These are phyloP conservation scores for Heliosperma pusillum DNA, from an alignment of 148 eudicot species.

Conservation along the genomic window DNA sequence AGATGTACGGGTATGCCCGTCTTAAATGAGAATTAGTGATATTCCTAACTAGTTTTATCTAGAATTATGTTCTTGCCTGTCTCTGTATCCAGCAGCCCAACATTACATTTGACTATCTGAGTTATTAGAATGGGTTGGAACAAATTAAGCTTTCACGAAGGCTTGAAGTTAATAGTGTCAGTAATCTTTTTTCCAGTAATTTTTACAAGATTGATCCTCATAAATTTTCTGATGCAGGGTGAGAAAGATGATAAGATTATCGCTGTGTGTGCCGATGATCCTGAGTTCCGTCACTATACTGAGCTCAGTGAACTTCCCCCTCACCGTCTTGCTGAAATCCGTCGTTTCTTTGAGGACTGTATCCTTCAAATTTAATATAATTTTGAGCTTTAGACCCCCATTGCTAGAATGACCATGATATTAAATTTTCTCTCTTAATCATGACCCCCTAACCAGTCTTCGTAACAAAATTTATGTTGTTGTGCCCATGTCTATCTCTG, in stretches of 20 bases:
- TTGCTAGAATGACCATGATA: neutral
- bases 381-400: neutral
- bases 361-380: conserved; percentile 36
- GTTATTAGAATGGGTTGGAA: neutral
- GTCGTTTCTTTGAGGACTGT: conserved; percentile 93
- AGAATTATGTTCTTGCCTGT: neutral
- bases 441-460: neutral
- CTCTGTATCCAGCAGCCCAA: neutral
- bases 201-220: neutral
- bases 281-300: conserved; percentile 72
- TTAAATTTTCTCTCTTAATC: neutral
- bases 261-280: conserved; percentile 95
- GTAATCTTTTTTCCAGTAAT: conserved; percentile 13
- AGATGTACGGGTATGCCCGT: too few relatives aligned
- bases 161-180: neutral
- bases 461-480: too few relatives aligned
- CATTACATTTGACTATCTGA: neutral
- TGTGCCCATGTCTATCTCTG: too few relatives aligned
- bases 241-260: conserved; percentile 93
- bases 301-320: conserved; percentile 80
- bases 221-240: conserved; percentile 40
- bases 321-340: conserved; percentile 90
- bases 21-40: too few relatives aligned
- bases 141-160: neutral
- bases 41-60: too few relatives aligned